Evolutionary conservation across 2,329 filamentous ascomycete genomes (phyloP).

Genomic region (Colletotrichum sublineola): DNA sequence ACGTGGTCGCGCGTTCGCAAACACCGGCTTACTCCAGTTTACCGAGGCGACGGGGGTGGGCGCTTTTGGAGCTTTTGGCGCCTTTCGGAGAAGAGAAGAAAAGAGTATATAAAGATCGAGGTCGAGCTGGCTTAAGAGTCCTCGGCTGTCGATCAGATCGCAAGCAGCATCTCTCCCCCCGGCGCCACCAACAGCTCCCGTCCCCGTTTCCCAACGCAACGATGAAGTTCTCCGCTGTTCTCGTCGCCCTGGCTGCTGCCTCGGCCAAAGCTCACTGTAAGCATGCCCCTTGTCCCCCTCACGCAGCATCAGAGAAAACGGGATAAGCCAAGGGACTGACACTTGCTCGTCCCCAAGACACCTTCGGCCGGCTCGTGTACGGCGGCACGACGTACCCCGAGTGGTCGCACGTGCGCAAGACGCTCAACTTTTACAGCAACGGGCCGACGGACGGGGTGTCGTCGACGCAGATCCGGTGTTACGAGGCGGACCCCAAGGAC

Average conservation of each 20-base stretch:
- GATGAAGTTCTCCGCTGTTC: slow-evolving; percentile 27
- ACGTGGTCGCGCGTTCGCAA: not conserved
- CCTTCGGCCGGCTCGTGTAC: slow-evolving; percentile 35
- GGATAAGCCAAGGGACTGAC: not conserved
- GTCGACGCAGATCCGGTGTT: slow-evolving; percentile 52
- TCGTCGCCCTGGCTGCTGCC: slow-evolving; percentile 12
- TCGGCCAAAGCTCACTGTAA: slow-evolving; percentile 32
- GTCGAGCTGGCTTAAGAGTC: too few species aligned
- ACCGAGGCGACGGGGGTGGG: not conserved
- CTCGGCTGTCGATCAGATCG: not conserved
- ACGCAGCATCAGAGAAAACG: too few species aligned
- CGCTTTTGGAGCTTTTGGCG: rapidly evolving
- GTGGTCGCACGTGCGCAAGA: slow-evolving; percentile 51
- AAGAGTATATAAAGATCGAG: not conserved
- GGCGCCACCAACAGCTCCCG: not conserved
- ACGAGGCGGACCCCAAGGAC: slow-evolving; percentile 44
- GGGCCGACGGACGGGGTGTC: slow-evolving; percentile 50
- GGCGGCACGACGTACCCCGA: slow-evolving; percentile 43
- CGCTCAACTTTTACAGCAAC: slow-evolving; percentile 52
- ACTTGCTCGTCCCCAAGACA: slow-evolving; percentile 1
- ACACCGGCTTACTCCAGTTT: not conserved
- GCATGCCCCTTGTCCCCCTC: not conserved
- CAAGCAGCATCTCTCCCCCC: not conserved
- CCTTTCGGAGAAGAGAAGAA: not conserved
- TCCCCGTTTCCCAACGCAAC: not conserved